Base-by-base conservation (phyloP, 2,329 filamentous ascomycete species). In the Botrytis pseudocinerea region DNA sequence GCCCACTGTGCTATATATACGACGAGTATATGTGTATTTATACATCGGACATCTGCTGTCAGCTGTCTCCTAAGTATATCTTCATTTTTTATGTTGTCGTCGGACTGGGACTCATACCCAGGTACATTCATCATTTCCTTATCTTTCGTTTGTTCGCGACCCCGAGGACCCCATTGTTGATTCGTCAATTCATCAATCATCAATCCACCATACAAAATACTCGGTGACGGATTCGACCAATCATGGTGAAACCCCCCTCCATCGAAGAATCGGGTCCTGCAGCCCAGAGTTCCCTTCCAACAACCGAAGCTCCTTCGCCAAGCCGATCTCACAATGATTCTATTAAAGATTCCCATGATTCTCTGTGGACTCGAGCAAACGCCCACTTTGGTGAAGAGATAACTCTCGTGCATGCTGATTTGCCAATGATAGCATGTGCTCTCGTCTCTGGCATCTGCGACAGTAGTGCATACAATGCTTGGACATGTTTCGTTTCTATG, bases 401-500 rank as follows among this genome's bases (percentile, higher is more conserved):
- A 25, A 76, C 62, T 46, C 71, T 80, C n/a, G 71, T 77, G 12
- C 76, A 81, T 76, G 79, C 80, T 35, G 80, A 82, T 75, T 71
- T 82, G 12, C 80, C 81, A 4, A 78, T 84, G 12, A 79, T 86
- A 44, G 80, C 82, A 22, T 85, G 83, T 70, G 85, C 83, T 72
- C 82, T 85, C 46, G 82, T 84, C 20, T 83, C 84, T 3, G 85
- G 85, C 14, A 77, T 87, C 35, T 82, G 85, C 60, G 85, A 87
- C 76, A 84, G 82, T 60, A 83, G 82, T 54, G 80, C 82, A 2
- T 86, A 85, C 77, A 84, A 84, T 76, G 84, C 85, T 70, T 86
- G 83, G 81, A 82, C 80, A 38, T 84, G 84, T 70, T 87, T 87
- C 73, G 84, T 86, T 46, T 83, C 82, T 28, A 87, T 87, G 85